Evolutionary conservation across 805 yeast species (phyloP), one percentile per base, ranked within the genome.

Genomic region (Metschnikowia lochheadii): DNA sequence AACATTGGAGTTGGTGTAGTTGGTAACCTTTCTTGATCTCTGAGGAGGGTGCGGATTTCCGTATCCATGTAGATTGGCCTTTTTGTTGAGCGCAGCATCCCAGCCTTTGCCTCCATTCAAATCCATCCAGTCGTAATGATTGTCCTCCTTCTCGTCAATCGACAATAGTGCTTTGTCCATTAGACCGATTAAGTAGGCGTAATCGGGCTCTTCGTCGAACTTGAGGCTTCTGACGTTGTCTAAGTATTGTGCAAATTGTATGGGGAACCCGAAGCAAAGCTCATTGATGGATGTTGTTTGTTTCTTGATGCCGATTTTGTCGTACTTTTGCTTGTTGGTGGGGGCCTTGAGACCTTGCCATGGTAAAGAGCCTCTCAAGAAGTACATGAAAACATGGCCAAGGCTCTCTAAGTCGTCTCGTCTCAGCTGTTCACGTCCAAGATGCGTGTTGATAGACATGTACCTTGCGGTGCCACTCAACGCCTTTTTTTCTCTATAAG

Each of bases 321-420:
- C 98, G 70, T 94, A 94, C 72, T 94, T 94, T 63, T 89, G 97
- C 72, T 94, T 92, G 76, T 94, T 94, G 38, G 96, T 91, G 57
- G 97, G 97, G 6, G 99, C 99, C 69, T 94, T 92, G 59, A 94
- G 78, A 23, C 99, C 99, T 75, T 94, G 99, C 99, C 99, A 94
- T 55, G 99, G 99, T 63, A 94, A 76, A 52, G 89, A 88, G 42
- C 99, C 99, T 61, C 96, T 82, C 57, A 92, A 70, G 69, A 94
- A 94, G 71, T 94, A 94, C 76, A 94, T 87, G 64, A 94, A 89
- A 7, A 94, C 99, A 68, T 94, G 97, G 33, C 97, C 99, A 64
- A 94, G 77, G 49, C 96, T 89, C 73, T 94, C 99, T 64, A 94
- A 79, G 70, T 94, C 99, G 65, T 94, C 99, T 62, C 99, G 80